Base-by-base conservation (phyloP, 768 basidiomycete species). In the Tulasnella sp. region DNA sequence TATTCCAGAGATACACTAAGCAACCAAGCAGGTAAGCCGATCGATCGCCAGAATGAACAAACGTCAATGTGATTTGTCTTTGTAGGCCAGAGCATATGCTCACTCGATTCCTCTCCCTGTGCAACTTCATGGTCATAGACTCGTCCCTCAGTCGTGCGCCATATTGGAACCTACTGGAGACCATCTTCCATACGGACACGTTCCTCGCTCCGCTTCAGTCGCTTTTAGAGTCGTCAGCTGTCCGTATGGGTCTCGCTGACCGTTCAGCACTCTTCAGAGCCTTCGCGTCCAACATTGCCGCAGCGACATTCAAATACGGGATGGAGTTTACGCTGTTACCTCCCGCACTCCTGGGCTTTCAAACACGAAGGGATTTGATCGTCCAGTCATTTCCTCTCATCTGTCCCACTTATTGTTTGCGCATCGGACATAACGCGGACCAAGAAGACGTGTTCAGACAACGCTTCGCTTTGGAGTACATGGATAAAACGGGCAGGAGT, bases 161-260 rank as follows among this genome's bases (percentile, higher is more conserved):
- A 1, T 92, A 94, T 67, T 92, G 86, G 82, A 85, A 94, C 69
- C 68, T 98, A 50, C 73, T 97, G 60, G 91, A 93, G 68, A 78
- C 62, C 67, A 65, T 17, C 48, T 62, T 62, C 43, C 62, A 59
- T 52, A 51, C 64, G 73, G 72, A 45, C 71, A 75, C 70, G 65
- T 71, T 60, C 66, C 63, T 55, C 29, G 42, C 10, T 22, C 71
- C 74, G 56, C 71, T 79, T 44, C 70, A 76, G 59, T 73, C 76
- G 7, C 74, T 86, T 41, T 72, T 97, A 38, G 65, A 65, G 15
- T 80, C 80, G 5, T 82, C 86, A 21, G 79, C 87, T 0, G 68
- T 73, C 51, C 75, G 84, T 7, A 74, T 98, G 49, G 90, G 89
- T 12, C 68, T 97, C 43, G 63, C 69, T 7, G 71, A 72, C 2